Base-by-base conservation (phyloP, 108 stramenopile species). In the Schizochytrium sp. region DNA sequence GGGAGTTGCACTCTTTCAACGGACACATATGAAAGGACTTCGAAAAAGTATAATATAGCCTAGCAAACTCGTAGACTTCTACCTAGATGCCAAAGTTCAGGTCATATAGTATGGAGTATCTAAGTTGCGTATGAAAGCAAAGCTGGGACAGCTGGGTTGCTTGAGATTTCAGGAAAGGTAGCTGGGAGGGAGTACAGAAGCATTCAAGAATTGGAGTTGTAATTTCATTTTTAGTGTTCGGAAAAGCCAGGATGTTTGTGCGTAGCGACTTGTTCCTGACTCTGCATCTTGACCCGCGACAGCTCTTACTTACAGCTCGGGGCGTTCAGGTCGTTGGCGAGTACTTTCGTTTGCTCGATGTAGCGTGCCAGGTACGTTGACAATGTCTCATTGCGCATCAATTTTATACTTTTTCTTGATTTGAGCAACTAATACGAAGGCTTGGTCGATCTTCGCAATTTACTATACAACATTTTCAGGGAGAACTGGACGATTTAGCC, bases 401-500 rank as follows among this genome's bases (percentile, higher is more conserved):
- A n/a, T 60, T 60, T 0, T 60, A 17, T 2, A n/a, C 59, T 60
- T 60, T 60, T 60, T 60, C 0, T 60, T 60, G 59, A n/a, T 17
- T 60, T n/a, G 19, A 60, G 17, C 28, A n/a, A 60, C 28, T 60
- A 17, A 60, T 60, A n/a, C 28, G 28, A 28, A 28, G 28, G 28
- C 28, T 28, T 0, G 28, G 28, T 28, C 28, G 28, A 28, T 28
- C 28, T 28, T 28, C 59, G 59, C 59, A 60, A 60, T n/a, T n/a
- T 60, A n/a, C 17, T 41, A 41, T 28, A 72, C 40, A 2, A 28
- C 72, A 72, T 38, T 83, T 83, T 0, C 76, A 83, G 76, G 53
- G 53, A 10, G 47, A 83, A 10, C 5, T 83, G 76, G 76, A 83
- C 47, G 76, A 83, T 53, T 53, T 83, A 5, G 76, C 76, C 76